Base-by-base conservation (phyloP, 208 protist species). In the Trypanosomatidae sp. region DNA sequence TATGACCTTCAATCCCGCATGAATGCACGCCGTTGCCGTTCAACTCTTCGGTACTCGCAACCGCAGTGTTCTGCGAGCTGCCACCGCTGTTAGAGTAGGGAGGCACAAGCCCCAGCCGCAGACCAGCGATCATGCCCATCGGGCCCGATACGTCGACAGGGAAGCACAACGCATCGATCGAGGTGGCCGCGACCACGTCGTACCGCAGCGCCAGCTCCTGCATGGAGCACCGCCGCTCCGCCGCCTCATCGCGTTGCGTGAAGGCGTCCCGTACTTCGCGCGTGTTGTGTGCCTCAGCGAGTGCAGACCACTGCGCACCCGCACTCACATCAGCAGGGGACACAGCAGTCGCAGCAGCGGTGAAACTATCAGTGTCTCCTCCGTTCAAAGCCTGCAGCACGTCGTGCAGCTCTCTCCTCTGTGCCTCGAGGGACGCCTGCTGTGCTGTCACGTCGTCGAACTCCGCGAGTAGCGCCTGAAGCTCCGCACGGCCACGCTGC, bases 41-140 rank as follows among this genome's bases (percentile, higher is more conserved):
- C n/a, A n/a, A n/a, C n/a, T n/a, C n/a, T n/a, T n/a, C n/a, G n/a
- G n/a, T n/a, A n/a, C n/a, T n/a, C n/a, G n/a, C n/a, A n/a, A n/a
- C 9, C 3, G 12, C 49, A 6, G 30, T 4, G 28, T 19, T 12
- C 5, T n/a, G 15, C 19, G 28, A 22, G 46, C 25, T 28, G 62
- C n/a, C 25, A 25, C 19, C 3, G 64, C 49, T 39, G 13, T 70
- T 30, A 0, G 70, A 22, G 58, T 79, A 79, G 33, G 79, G 62
- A 1, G 67, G 66, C 10, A 79, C 76, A 19, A 89, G 71, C 0
- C 90, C 90, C 33, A 94, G 82, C 10, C 90, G 86, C 44, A 94
- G 66, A 17, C 90, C 87, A 5, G 77, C 83, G 62, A 94, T 92
- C 10, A 77, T 83, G 0, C 77, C 90, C n/a, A 92, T 69, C 3